phyloP scores from a whole-genome alignment of 1,284 basidiomycete species.

The Cryptococcus neoformans region DNA sequence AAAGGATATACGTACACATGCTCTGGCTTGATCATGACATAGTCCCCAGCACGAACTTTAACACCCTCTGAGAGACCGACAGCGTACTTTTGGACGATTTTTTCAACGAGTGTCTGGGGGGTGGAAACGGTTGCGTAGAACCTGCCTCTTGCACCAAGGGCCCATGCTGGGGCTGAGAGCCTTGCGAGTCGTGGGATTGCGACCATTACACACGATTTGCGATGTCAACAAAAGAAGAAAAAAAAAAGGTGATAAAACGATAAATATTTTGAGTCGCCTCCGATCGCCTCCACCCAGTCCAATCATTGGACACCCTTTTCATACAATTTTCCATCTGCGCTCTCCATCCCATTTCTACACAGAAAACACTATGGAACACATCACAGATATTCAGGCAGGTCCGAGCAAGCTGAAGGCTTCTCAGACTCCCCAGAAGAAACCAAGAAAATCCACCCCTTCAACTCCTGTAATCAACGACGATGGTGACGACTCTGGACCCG shows the following conservation, averaged over 20 bases:
- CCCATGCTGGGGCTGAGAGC: conserved; percentile 3
- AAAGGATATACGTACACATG: conserved; percentile 61
- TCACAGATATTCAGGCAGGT: not conserved
- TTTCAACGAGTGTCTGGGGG: conserved; percentile 92
- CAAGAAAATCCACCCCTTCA: not conserved
- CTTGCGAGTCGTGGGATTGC: conserved; percentile 7
- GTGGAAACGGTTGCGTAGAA: conserved; percentile 38
- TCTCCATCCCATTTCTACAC: no score
- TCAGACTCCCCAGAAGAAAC: conserved; percentile 1
- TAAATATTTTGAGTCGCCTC: not conserved
- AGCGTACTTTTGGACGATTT: conserved; percentile 96
- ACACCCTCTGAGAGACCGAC: conserved; percentile 76
- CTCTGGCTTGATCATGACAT: conserved; percentile 97
- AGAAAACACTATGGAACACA: not conserved
- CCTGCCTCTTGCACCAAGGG: conserved; percentile 1
- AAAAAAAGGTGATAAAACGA: not conserved
- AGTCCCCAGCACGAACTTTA: conserved; percentile 89
- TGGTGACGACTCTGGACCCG: not conserved
- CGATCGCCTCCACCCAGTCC: conserved; percentile 5
- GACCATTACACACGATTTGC: conserved; percentile 5
- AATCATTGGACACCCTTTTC: conserved; percentile 13
- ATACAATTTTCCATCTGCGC: not conserved
- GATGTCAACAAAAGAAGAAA: not conserved
- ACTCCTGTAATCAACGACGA: not conserved
- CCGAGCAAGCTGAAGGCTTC: conserved; percentile 9